phyloP scores from a whole-genome alignment of 2,329 filamentous ascomycete genomes.

The Fusarium sp. region DNA sequence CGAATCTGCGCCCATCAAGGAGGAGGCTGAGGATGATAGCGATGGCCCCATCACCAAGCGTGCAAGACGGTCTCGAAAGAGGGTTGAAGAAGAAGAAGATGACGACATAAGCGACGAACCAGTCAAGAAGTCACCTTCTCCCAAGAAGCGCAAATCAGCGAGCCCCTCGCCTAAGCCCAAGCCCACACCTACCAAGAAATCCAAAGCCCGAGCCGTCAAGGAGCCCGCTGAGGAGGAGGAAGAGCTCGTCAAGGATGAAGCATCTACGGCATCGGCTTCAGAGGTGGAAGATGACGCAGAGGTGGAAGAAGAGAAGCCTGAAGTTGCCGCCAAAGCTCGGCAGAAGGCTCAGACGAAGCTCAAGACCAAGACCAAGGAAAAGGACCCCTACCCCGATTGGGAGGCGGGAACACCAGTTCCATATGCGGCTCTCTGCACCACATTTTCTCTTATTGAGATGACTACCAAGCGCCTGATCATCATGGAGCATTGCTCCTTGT shows the following conservation, averaged over 20 bases:
- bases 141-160: conserved; percentile 33
- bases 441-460: conserved; percentile 94
- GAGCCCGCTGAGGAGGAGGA: conserved; percentile 24
- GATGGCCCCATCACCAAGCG: conserved; percentile 72
- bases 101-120: conserved; percentile 56
- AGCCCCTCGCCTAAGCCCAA: conserved; percentile 44
- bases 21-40: conserved; percentile 65
- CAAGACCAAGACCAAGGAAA: conserved; percentile 65
- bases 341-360: conserved; percentile 85
- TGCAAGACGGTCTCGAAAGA: conserved; percentile 59
- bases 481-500: conserved; percentile 87
- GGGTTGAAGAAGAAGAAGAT: conserved; percentile 58
- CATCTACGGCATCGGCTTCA: conserved; percentile 49
- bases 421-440: conserved; percentile 93
- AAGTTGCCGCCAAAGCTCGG: conserved; percentile 78
- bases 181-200: conserved; percentile 36
- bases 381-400: conserved; percentile 96
- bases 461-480: conserved; percentile 93
- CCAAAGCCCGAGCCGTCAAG: conserved; percentile 29
- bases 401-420: conserved; percentile 88
- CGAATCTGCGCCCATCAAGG: conserved; percentile 40
- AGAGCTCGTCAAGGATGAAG: conserved; percentile 47
- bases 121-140: conserved; percentile 33
- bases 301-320: conserved; percentile 72
- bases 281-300: conserved; percentile 63